Percentiles rank a stretch among this genome's conserved stretches.
phyloP scores from a whole-genome alignment of 768 basidiomycete species.

The Kwoniella pini region DNA sequence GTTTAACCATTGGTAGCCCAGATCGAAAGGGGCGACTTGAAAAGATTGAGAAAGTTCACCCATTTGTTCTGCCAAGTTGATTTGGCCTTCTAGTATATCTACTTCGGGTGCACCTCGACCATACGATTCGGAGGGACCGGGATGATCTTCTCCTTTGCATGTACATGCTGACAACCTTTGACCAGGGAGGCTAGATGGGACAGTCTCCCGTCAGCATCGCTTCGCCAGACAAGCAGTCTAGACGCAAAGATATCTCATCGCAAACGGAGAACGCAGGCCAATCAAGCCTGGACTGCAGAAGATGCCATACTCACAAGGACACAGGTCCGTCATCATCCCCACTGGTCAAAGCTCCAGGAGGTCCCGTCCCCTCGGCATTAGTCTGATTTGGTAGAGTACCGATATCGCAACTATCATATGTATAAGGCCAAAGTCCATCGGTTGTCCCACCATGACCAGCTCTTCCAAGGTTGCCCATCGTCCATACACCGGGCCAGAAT shows the following conservation, averaged over 20 bases:
- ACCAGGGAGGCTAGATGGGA: slow-evolving; percentile 64
- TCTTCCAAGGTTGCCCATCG: slow-evolving; percentile 78
- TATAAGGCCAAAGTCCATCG: slow-evolving; percentile 83
- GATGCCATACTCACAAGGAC: slow-evolving; percentile 38
- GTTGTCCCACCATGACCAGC: slow-evolving; percentile 88
- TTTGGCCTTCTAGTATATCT: slow-evolving; percentile 78
- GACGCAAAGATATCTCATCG: too few species aligned
- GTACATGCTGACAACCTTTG: slow-evolving; percentile 87
- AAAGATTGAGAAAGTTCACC: slow-evolving; percentile 78
- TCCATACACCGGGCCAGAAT: slow-evolving; percentile 86
- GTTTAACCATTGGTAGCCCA: slow-evolving; percentile 61
- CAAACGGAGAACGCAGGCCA: too few species aligned
- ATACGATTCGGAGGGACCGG: slow-evolving; percentile 78
- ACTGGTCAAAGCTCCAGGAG: slow-evolving; percentile 29
- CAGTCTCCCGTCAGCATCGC: not conserved
- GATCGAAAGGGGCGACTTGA: slow-evolving; percentile 71
- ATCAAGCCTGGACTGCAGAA: too few species aligned
- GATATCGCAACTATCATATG: slow-evolving; percentile 78
- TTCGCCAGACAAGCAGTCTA: too few species aligned
- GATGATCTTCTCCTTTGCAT: slow-evolving; percentile 78
- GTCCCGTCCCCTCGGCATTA: slow-evolving; percentile 34
- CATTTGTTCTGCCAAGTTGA: slow-evolving; percentile 31
- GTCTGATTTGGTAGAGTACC: slow-evolving; percentile 65
- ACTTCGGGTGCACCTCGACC: slow-evolving; percentile 86
- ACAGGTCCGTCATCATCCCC: slow-evolving; percentile 34